These are phyloP conservation scores for Eucalyptus curtisii DNA, from an alignment of 345 rosid genomes.

Conservation along the genomic window DNA sequence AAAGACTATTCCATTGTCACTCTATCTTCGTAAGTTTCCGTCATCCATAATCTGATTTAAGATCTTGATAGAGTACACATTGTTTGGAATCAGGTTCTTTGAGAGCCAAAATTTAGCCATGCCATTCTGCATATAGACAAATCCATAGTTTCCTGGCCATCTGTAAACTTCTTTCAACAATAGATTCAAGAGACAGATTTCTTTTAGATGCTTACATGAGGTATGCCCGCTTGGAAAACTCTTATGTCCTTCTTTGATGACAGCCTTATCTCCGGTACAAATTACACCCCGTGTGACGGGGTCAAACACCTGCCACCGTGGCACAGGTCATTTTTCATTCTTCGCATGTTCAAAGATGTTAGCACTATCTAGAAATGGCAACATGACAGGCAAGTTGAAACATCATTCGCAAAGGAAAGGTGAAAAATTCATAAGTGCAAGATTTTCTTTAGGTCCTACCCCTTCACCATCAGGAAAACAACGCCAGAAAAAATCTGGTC, in stretches of 20 bases:
- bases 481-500: conserved; percentile 97
- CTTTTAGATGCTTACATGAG: conserved; percentile 44
- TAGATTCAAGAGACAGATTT: background rate
- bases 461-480: conserved; percentile 89
- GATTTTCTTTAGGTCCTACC: conserved; percentile 19
- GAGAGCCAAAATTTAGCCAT: background rate
- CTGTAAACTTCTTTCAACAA: background rate
- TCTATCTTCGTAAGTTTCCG: background rate
- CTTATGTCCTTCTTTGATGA: conserved; percentile 87
- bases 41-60: background rate
- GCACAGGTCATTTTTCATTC: background rate
- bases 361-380: background rate
- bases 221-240: conserved; percentile 98
- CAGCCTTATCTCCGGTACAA: conserved; percentile 60
- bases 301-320: conserved; percentile 37
- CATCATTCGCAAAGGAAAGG: background rate
- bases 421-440: background rate
- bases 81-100: background rate
- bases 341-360: background rate
- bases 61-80: background rate
- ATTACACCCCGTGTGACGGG: conserved; percentile 45
- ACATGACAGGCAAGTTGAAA: background rate
- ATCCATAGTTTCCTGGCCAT: background rate
- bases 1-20: background rate
- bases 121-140: background rate